Conservation (phyloP, 2,329 filamentous ascomycete species). For the Cercospora sesami region DNA sequence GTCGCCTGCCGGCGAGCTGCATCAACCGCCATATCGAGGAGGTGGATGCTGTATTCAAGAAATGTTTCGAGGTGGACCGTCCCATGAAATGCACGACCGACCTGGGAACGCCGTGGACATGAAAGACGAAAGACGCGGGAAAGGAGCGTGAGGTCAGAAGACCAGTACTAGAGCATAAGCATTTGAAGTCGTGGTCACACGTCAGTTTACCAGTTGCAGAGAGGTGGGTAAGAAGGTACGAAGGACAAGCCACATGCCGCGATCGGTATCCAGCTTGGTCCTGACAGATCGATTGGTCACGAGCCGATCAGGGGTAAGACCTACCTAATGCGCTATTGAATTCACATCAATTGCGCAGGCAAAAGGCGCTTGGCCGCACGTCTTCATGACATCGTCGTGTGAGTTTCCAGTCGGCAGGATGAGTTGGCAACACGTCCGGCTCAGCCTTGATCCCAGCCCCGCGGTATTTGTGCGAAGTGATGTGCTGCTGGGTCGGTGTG, state of each 20-base stretch:
- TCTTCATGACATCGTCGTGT: slow-evolving; percentile 12
- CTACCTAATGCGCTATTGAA: slow-evolving; percentile 2
- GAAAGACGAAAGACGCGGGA: background rate
- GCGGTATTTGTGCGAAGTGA: background rate
- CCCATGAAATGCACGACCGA: slow-evolving; percentile 11
- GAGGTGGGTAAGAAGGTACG: background rate
- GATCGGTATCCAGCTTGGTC: background rate
- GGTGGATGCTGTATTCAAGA: background rate
- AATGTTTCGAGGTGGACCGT: slow-evolving; percentile 7
- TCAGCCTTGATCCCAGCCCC: background rate
- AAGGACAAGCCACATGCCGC: slow-evolving; percentile 11
- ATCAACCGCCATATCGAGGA: slow-evolving; percentile 22
- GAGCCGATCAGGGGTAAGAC: slow-evolving; percentile 1
- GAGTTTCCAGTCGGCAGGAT: background rate
- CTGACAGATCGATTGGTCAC: slow-evolving; percentile 6
- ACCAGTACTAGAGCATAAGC: slow-evolving; percentile 11
- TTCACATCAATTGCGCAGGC: slow-evolving; percentile 8
- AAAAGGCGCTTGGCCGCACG: slow-evolving; percentile 9
- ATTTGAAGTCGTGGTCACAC: slow-evolving; percentile 1
- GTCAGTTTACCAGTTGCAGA: background rate
- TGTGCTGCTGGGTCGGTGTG: background rate
- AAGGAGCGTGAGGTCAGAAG: slow-evolving; percentile 19
- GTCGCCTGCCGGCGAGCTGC: slow-evolving; percentile 31
- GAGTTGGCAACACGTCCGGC: background rate
- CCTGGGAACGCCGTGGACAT: background rate